A percentile compares a stretch with the other conserved stretches of the same genome.
phyloP scores from a whole-genome alignment of 2,329 filamentous ascomycete genomes.

The Microcyclospora pomicola region DNA sequence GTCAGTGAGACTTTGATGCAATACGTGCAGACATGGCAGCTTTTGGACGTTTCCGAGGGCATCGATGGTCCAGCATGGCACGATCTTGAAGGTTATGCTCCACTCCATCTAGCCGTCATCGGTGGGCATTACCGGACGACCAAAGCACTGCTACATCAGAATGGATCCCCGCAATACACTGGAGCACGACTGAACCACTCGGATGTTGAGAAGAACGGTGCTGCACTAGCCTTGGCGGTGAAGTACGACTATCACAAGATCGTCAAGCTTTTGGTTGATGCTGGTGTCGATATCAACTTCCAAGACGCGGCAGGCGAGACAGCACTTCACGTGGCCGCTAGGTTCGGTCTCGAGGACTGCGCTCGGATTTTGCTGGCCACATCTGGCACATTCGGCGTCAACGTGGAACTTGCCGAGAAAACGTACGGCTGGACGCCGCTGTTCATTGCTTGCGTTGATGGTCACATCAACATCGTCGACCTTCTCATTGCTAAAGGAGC shows the following conservation, averaged over 20 bases:
- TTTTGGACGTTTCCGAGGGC: conserved; percentile 71
- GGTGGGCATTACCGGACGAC: conserved; percentile 83
- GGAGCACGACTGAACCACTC: conserved; percentile 48
- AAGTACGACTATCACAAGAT: conserved; percentile 78
- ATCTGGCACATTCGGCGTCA: conserved; percentile 53
- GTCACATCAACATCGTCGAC: conserved; percentile 60
- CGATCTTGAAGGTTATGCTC: conserved; percentile 80
- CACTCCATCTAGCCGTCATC: conserved; percentile 82
- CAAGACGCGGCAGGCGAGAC: conserved; percentile 83
- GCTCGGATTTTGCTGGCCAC: conserved; percentile 62
- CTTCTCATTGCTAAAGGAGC: conserved; percentile 67
- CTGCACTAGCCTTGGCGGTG: conserved; percentile 74
- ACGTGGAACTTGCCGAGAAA: conserved; percentile 66
- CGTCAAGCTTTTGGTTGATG: conserved; percentile 74
- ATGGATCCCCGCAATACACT: background rate
- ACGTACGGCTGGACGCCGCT: conserved; percentile 92
- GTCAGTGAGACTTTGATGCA: conserved; percentile 78
- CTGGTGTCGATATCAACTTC: conserved; percentile 86
- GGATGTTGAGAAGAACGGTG: conserved; percentile 66
- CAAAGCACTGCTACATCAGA: conserved; percentile 48
- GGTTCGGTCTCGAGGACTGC: conserved; percentile 73
- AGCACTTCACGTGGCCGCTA: conserved; percentile 78
- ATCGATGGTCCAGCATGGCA: conserved; percentile 86
- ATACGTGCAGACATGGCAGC: conserved; percentile 76
- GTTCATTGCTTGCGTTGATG: conserved; percentile 84